Conservation (phyloP, 2,329 filamentous ascomycete species). For the Aspergillus hiratsukae region DNA sequence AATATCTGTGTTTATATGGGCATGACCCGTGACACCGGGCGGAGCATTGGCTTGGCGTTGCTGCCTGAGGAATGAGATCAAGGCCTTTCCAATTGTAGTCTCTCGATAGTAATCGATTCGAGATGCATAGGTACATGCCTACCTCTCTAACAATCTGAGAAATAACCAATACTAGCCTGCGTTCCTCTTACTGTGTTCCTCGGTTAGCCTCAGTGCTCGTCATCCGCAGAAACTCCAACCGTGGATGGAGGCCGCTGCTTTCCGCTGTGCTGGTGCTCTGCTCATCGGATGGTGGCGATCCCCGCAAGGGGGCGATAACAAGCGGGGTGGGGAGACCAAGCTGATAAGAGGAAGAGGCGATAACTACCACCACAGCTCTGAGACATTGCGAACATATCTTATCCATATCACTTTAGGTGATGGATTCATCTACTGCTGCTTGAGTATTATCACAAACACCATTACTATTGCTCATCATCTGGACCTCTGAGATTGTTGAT, state of each 20-base stretch:
- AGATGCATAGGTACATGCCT: neutral
- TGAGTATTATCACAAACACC: neutral
- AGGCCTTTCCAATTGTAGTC: neutral
- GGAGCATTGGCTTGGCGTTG: neutral
- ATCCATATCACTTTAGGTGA: conserved; percentile 3
- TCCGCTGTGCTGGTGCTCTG: conserved; percentile 1
- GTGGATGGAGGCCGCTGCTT: neutral
- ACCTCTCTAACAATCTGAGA: neutral
- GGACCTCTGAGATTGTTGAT: neutral
- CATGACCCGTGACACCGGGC: too few species aligned
- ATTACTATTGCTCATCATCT: neutral
- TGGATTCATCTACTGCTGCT: neutral
- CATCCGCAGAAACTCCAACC: neutral
- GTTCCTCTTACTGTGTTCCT: neutral
- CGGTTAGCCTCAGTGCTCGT: neutral
- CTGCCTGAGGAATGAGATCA: neutral
- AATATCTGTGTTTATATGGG: neutral
- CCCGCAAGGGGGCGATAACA: conserved; percentile 18
- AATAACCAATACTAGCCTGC: neutral
- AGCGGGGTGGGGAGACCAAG: neutral
- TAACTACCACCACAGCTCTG: conserved; percentile 6
- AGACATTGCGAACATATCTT: neutral
- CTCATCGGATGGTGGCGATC: conserved; percentile 37
- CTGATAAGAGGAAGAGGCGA: conserved; percentile 15
- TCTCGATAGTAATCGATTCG: neutral